Conservation (phyloP, 768 basidiomycete genomes). For the Boletus fagicola region DNA sequence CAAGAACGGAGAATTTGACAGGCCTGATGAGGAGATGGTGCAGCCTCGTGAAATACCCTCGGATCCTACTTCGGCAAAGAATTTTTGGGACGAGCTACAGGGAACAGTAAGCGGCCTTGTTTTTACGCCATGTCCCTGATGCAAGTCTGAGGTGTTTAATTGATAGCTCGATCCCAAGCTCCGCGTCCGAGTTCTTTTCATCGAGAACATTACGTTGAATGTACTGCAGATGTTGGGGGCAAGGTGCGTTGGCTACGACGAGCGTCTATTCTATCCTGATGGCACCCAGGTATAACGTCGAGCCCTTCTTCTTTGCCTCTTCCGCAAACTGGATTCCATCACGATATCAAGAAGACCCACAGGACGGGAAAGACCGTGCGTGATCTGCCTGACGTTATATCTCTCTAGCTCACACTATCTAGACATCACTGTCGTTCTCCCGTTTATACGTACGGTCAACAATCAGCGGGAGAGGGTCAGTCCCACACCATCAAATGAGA, state of each 20-base stretch:
- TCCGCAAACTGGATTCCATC: conserved; percentile 44
- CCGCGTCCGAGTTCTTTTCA: conserved; percentile 36
- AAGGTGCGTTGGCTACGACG: too few relatives aligned
- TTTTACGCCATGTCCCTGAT: background rate
- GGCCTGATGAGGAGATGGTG: background rate
- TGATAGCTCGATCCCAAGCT: conserved; percentile 22
- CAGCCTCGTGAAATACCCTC: conserved; percentile 16
- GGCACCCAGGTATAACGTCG: conserved; percentile 37
- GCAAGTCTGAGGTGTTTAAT: background rate
- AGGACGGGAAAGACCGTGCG: conserved; percentile 36
- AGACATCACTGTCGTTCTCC: conserved; percentile 46
- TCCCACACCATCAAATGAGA: conserved; percentile 21
- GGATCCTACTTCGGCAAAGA: conserved; percentile 3
- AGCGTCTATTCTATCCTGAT: background rate
- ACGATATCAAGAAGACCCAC: conserved; percentile 39
- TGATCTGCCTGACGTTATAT: conserved; percentile 7
- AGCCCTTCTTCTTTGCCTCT: conserved; percentile 46
- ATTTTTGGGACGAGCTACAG: conserved; percentile 33
- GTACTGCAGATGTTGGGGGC: too few relatives aligned
- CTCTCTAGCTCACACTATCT: background rate
- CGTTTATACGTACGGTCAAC: conserved; percentile 40
- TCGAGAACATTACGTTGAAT: conserved; percentile 33
- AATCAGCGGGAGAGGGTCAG: conserved; percentile 19
- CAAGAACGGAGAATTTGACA: conserved; percentile 17
- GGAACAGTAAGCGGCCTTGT: conserved; percentile 20